Base-by-base conservation (phyloP, 495 filamentous ascomycete species). In the Penicillium salamii region DNA sequence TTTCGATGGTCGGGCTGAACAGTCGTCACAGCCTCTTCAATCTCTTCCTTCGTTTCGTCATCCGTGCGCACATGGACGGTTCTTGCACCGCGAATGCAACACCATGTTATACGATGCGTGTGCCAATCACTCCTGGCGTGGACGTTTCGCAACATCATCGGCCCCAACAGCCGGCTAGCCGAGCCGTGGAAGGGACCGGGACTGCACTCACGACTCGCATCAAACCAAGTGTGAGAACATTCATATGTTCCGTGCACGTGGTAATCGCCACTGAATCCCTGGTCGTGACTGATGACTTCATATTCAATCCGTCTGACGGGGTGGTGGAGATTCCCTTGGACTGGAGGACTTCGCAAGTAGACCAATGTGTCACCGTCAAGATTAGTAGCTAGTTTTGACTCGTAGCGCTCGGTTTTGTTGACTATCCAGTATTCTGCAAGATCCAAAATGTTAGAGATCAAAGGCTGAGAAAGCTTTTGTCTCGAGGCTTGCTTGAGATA, bases 341-440 rank as follows among this genome's bases (percentile, higher is more conserved):
- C 9, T n/a, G 42, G 42, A 21, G 29, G 18, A 1, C 18, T 45
- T 33, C 42, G 42, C 11, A 45, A 19, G n/a, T 45, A 45, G 14
- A 35, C 19, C 42, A 35, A 21, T 24, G 42, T 45, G 7, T 23
- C 31, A 11, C 19, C 29, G 20, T 45, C 29, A 3, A 23, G n/a
- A 21, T 29, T 45, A 11, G 31, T 20, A 18, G 42, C 42, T 3
- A 8, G 32, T 18, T 24, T 45, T 3, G 12, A 21, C 19, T 45
- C 42, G n/a, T 14, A 21, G n/a, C 31, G 42, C 31, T 45, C 29
- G 28, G 42, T 45, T 24, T 32, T 23, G 2, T 28, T 23, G 3
- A 24, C 42, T 3, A 45, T 29, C 42, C 42, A 45, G 42, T 45
- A 45, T n/a, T 34, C 31, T 8, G 42, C 42, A 19, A 45, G 42